Conservation (phyloP, 441 rosid genomes). For the Eruca vesicaria region DNA sequence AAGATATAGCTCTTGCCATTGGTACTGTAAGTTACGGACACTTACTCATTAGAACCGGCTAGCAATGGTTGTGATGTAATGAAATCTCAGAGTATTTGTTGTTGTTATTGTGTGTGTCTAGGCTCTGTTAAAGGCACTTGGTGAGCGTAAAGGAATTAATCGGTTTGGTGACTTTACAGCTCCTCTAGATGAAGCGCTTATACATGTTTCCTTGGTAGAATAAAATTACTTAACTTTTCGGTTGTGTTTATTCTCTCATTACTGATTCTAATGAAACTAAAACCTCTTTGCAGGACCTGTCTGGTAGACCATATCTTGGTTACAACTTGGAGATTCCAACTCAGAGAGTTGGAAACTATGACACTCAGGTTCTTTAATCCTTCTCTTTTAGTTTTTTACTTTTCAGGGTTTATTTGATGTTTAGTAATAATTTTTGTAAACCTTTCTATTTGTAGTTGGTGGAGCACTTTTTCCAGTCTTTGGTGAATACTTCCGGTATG, state of each 20-base stretch:
- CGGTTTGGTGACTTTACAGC: conserved; percentile 94
- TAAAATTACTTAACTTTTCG: neutral
- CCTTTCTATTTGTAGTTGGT: conserved; percentile 53
- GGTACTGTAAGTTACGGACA: conserved; percentile 57
- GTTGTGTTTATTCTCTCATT: neutral
- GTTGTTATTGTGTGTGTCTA: neutral
- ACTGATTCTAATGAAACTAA: neutral
- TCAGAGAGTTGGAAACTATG: conserved; percentile 82
- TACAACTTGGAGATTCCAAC: conserved; percentile 85
- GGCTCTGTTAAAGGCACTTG: conserved; percentile 89
- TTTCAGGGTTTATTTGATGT: neutral
- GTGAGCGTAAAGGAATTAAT: conserved; percentile 89
- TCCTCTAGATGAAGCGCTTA: conserved; percentile 90
- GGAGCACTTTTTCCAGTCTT: conserved; percentile 91
- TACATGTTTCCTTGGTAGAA: conserved; percentile 86
- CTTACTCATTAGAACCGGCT: neutral
- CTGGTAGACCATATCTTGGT: conserved; percentile 85
- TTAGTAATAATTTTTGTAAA: neutral
- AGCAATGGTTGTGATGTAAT: neutral
- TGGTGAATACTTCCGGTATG: conserved; percentile 93
- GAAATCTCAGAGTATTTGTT: neutral
- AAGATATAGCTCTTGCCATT: conserved; percentile 93
- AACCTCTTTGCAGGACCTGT: conserved; percentile 31
- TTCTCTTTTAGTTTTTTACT: neutral
- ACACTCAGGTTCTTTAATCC: conserved; percentile 63